Conservation (phyloP, 2,329 filamentous ascomycete genomes). For the Botrytis elliptica region DNA sequence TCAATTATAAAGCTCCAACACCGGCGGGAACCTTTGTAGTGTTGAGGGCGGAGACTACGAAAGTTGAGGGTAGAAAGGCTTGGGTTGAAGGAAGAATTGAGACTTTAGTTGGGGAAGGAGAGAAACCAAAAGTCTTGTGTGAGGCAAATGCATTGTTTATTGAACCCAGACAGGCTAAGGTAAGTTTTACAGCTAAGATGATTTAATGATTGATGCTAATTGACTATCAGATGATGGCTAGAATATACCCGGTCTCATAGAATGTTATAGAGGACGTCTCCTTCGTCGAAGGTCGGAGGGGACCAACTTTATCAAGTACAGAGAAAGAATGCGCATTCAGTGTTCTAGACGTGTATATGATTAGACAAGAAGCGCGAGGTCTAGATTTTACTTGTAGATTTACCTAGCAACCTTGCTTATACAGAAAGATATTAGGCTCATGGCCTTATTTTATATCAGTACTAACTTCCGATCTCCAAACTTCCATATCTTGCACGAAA, state of each 20-base stretch:
- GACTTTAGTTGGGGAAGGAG: conserved; percentile 64
- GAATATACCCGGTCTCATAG: conserved; percentile 25
- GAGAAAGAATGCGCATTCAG: neutral
- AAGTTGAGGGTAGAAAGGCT: conserved; percentile 88
- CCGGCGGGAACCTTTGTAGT: conserved; percentile 75
- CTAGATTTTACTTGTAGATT: neutral
- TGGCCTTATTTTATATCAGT: neutral
- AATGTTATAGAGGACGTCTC: neutral
- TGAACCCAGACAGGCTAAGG: conserved; percentile 76
- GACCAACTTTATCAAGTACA: neutral
- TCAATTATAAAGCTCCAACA: conserved; percentile 80
- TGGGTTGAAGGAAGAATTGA: conserved; percentile 90
- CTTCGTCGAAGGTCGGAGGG: neutral
- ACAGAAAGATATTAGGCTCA: neutral
- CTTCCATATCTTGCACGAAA: neutral
- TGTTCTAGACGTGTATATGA: neutral
- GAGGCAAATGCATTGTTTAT: conserved; percentile 87
- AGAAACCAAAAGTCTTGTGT: conserved; percentile 66
- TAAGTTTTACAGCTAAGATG: conserved; percentile 26
- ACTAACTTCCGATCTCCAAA: neutral
- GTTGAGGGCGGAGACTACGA: conserved; percentile 74
- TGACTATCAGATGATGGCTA: conserved; percentile 25
- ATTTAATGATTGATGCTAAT: conserved; percentile 16
- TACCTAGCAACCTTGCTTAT: neutral
- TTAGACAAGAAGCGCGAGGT: neutral